Conservation (phyloP, 2,329 filamentous ascomycete species). For the Fusarium irregulare region DNA sequence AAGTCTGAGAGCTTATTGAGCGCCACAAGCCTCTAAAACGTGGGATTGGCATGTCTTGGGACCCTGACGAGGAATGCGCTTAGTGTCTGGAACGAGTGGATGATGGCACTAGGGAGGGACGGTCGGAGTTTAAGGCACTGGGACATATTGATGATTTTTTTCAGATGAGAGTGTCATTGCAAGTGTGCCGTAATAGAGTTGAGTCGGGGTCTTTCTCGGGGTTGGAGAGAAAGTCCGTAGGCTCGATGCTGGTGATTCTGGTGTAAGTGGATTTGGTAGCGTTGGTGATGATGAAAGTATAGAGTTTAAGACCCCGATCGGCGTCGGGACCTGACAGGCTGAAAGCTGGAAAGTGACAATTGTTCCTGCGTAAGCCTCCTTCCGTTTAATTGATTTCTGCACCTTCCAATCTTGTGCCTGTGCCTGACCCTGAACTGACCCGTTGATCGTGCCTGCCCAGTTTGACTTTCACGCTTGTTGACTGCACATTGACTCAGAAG, state of each 20-base stretch:
- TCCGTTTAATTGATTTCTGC: conserved; percentile 8
- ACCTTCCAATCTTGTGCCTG: conserved; percentile 13
- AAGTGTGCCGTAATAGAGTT: neutral
- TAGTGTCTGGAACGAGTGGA: conserved; percentile 27
- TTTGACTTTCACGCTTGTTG: neutral
- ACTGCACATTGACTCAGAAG: neutral
- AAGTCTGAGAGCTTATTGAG: neutral
- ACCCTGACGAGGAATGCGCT: conserved; percentile 29
- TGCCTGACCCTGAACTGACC: neutral
- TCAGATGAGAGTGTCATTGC: neutral
- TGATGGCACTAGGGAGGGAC: conserved; percentile 9
- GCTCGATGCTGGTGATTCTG: neutral
- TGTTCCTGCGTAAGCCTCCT: conserved; percentile 39
- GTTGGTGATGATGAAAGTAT: conserved; percentile 4
- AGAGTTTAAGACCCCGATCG: neutral
- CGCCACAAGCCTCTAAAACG: conserved; percentile 32
- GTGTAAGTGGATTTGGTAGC: neutral
- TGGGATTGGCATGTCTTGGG: conserved; percentile 37
- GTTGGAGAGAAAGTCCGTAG: neutral
- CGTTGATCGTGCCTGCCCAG: neutral
- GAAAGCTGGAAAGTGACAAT: neutral
- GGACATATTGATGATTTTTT: conserved; percentile 7
- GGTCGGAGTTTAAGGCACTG: conserved; percentile 11
- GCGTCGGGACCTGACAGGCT: conserved; percentile 2
- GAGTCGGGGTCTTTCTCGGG: neutral